A percentile compares a stretch with the other conserved stretches of the same genome.
Evolutionary conservation across 805 yeast genomes (phyloP).

Genomic region (Candida maltosa): DNA sequence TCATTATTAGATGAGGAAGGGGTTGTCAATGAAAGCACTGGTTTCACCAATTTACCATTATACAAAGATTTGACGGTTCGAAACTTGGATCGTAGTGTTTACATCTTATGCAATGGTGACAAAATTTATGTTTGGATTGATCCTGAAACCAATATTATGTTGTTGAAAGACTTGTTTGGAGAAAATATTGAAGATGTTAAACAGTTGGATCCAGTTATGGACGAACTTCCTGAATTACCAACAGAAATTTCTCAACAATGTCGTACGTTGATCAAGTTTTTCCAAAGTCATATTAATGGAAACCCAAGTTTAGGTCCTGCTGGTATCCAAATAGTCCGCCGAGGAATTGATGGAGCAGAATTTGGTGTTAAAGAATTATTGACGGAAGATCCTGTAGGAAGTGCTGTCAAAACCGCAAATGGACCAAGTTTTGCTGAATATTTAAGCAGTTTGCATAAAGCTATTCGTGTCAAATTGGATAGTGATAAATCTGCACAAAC

Average conservation of each 20-base stretch:
- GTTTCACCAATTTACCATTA: conserved; percentile 47
- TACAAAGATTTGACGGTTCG: conserved; percentile 41
- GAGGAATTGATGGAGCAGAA: conserved; percentile 61
- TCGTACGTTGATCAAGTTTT: conserved; percentile 56
- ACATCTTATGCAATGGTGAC: conserved; percentile 69
- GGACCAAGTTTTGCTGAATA: conserved; percentile 62
- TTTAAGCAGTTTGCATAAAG: conserved; percentile 63
- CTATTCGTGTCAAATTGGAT: conserved; percentile 51
- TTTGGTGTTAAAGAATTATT: conserved; percentile 50
- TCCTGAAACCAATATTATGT: conserved; percentile 59
- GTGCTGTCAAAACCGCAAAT: conserved; percentile 34
- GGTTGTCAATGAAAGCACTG: conserved; percentile 22
- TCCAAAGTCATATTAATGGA: conserved; percentile 35
- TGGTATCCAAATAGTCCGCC: conserved; percentile 60
- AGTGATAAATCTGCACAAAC: conserved; percentile 36
- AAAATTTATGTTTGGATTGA: conserved; percentile 63
- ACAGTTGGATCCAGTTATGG: conserved; percentile 45
- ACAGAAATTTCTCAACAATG: conserved; percentile 70
- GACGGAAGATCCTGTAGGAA: conserved; percentile 64
- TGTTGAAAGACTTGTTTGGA: conserved; percentile 77
- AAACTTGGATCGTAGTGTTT: conserved; percentile 68
- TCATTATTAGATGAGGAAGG: conserved; percentile 57
- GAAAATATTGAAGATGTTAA: conserved; percentile 40
- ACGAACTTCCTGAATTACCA: conserved; percentile 66
- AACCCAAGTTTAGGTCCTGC: conserved; percentile 22